Evolutionary conservation across 2,329 filamentous ascomycete genomes (phyloP).

Genomic region (Botrytis deweyae): DNA sequence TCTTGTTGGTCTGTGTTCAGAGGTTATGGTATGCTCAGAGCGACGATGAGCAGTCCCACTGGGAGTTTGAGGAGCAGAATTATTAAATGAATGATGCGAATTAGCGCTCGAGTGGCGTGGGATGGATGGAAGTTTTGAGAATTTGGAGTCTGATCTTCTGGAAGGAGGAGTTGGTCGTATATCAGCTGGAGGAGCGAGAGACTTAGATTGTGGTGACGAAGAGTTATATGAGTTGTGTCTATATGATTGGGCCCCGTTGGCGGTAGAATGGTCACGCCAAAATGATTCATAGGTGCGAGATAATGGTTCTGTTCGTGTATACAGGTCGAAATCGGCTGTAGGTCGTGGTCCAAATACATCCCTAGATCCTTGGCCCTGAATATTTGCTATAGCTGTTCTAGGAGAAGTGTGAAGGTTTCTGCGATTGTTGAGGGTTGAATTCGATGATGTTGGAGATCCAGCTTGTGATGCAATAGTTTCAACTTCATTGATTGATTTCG

Average conservation of each 20-base stretch:
- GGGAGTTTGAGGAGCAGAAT: constrained; percentile 35
- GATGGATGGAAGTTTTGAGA: constrained; percentile 35
- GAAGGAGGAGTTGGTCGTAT: constrained; percentile 35
- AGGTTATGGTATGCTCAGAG: constrained; percentile 50
- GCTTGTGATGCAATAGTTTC: constrained; percentile 71
- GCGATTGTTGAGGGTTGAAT: constrained; percentile 54
- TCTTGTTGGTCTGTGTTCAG: constrained; percentile 62
- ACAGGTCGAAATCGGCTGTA: constrained; percentile 39
- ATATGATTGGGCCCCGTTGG: constrained; percentile 29
- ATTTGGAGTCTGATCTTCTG: constrained; percentile 37
- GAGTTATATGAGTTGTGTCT: constrained; percentile 36
- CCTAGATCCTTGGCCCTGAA: constrained; percentile 34
- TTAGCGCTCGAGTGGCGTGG: constrained; percentile 24
- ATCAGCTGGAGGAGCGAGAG: constrained; percentile 43
- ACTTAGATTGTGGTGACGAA: constrained; percentile 47
- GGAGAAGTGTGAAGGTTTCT: constrained; percentile 56
- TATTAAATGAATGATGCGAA: constrained; percentile 12
- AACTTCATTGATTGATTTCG: constrained; percentile 72
- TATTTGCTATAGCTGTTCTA: constrained; percentile 44
- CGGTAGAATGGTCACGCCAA: constrained; percentile 45
- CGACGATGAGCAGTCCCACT: constrained; percentile 12
- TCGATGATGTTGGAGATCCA: constrained; percentile 61
- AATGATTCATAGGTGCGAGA: constrained; percentile 46
- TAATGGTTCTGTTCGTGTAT: constrained; percentile 37
- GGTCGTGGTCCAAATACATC: constrained; percentile 22